Evolutionary conservation across 148 eudicot species (phyloP), one percentile per base, ranked within the genome.

Genomic region (Chenopodium suecicum): DNA sequence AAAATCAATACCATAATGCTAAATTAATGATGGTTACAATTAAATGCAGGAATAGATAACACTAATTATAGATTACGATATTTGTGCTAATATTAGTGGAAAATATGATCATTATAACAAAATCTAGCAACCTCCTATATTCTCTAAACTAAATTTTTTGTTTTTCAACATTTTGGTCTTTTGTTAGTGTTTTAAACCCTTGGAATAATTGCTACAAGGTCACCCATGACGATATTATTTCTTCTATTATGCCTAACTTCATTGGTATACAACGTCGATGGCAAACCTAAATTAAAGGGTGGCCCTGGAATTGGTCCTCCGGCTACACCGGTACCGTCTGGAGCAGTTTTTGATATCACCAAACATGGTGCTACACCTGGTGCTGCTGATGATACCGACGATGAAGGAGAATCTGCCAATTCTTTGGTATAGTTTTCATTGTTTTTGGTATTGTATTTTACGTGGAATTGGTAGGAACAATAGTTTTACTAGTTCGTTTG

Each of bases 311-410:
- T 37, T n/a, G 71, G 44, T 9, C 76, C 63, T 56, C 22, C 22
- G 13, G 4, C 20, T 16, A 17, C 56, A 10, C n/a, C 37, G 37
- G 37, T 34, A 34, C 37, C 7, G 44, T 67, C 77, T 73, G 80
- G 68, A 1, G 41, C 17, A 4, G 81, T 87, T 68, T 90, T 84
- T 66, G 92, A 91, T 34, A 85, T 91, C 50, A 84, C 84, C 22
- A 79, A 87, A 20, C 82, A 32, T 69, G 86, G 85, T n/a, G 92
- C 91, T 23, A 75, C 77, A 0, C 83, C 82, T 7, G 87, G 86
- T 78, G 85, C 91, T 16, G 25, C 83, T 9, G 70, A 82, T 3
- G 88, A 81, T 41, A 74, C 82, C 34, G 41, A 74, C 23, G 90
- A 85, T 1, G 85, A 88, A n/a, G 86, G 88, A 11, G 88, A 88